Percentiles rank a stretch among this genome's conserved stretches.
phyloP scores from a whole-genome alignment of 1,139 yeast genomes.

The Hyphopichia fennica region DNA sequence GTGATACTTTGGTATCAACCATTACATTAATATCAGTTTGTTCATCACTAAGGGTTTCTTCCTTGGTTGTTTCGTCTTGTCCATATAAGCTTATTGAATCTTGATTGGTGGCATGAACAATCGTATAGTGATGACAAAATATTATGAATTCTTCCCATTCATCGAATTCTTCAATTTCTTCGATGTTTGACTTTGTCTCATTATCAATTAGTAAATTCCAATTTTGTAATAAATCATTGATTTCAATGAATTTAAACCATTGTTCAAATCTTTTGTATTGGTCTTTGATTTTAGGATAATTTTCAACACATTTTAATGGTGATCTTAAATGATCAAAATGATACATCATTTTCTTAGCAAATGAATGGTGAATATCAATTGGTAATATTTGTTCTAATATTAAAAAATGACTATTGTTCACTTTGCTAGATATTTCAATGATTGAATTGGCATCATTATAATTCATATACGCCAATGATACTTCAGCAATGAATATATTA shows the following conservation, averaged over 20 bases:
- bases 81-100: neutral
- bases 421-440: conserved; percentile 48
- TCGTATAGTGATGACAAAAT: conserved; percentile 74
- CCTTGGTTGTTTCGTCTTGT: neutral
- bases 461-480: conserved; percentile 78
- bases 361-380: conserved; percentile 59
- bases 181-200: conserved; percentile 43
- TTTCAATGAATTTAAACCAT: conserved; percentile 49
- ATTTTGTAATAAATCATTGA: conserved; percentile 55
- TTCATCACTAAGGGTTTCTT: neutral
- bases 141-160: conserved; percentile 82
- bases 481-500: conserved; percentile 75
- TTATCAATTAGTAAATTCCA: conserved; percentile 51
- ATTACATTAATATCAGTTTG: neutral
- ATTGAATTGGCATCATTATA: conserved; percentile 67
- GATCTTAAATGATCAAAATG: conserved; percentile 70
- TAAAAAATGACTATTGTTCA: conserved; percentile 59
- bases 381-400: conserved; percentile 76
- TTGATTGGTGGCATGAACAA: conserved; percentile 61
- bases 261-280: conserved; percentile 52
- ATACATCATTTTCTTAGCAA: conserved; percentile 71
- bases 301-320: conserved; percentile 66
- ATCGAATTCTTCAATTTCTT: conserved; percentile 66
- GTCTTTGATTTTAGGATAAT: conserved; percentile 51
- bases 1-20: neutral